A percentile compares a stretch with the other conserved stretches of the same genome.
Conservation (phyloP, 2,329 filamentous ascomycete genomes). For the Teratosphaeria epicoccoides region DNA sequence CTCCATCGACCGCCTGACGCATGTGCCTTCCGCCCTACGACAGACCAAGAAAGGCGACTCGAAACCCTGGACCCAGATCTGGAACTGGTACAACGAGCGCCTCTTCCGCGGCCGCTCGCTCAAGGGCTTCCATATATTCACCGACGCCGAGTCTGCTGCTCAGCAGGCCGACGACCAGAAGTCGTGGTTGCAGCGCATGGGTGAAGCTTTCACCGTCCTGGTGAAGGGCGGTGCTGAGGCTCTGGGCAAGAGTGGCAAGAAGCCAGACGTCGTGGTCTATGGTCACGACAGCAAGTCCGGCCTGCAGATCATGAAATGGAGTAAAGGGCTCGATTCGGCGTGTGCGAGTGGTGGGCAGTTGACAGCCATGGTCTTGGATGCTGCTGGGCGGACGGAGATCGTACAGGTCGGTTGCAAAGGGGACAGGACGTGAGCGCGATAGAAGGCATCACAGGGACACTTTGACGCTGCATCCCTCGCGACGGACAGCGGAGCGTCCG, state of each 20-base stretch:
- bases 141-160: constrained; percentile 6
- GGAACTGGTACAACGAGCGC: constrained; percentile 26
- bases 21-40: constrained; percentile 41
- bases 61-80: constrained; percentile 22
- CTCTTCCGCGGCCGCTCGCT: constrained; percentile 15
- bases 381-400: constrained; percentile 27
- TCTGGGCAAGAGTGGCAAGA: constrained; percentile 24
- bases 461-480: no score
- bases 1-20: constrained; percentile 55
- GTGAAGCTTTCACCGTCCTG: constrained; percentile 7
- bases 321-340: constrained; percentile 74
- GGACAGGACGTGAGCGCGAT: constrained; percentile 14
- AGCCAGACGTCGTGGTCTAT: constrained; percentile 59
- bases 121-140: constrained; percentile 7
- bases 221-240: neutral
- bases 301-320: constrained; percentile 56
- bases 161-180: neutral
- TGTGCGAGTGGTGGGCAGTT: constrained; percentile 68
- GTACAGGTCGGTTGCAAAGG: constrained; percentile 33
- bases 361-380: constrained; percentile 66
- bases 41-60: constrained; percentile 14
- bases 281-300: constrained; percentile 74
- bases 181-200: neutral
- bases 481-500: no score
- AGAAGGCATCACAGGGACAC: no score